Evolutionary conservation across 2,329 filamentous ascomycete genomes (phyloP).

Genomic region (Monilinia aucupariae): DNA sequence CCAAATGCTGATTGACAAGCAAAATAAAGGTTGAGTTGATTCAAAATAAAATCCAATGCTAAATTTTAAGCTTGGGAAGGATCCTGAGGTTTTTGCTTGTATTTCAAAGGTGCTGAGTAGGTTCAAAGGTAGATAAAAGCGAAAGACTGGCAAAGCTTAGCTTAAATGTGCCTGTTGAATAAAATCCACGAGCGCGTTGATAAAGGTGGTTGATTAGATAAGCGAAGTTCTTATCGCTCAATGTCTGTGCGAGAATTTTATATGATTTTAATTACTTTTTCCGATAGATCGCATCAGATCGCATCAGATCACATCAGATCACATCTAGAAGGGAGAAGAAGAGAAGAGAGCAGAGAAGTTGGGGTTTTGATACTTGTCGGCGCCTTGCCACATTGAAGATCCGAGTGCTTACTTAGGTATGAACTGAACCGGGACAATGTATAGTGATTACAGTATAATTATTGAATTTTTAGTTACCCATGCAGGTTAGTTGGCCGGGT

Average conservation of each 20-base stretch:
- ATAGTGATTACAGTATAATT: too few relatives aligned
- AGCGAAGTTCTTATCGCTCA: background rate
- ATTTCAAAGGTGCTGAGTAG: background rate
- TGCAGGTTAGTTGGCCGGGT: too few relatives aligned
- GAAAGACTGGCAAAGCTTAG: background rate
- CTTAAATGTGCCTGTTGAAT: background rate
- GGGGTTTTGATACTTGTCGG: too few relatives aligned
- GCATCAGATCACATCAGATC: too few relatives aligned
- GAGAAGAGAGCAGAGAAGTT: too few relatives aligned
- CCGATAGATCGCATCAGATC: too few relatives aligned
- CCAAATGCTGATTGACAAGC: slow-evolving; percentile 4
- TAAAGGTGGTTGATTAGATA: slow-evolving; percentile 8
- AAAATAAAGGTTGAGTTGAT: background rate
- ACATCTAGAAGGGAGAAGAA: too few relatives aligned
- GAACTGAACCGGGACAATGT: too few relatives aligned
- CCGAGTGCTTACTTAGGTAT: too few relatives aligned
- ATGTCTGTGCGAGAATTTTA: background rate
- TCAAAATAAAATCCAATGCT: background rate
- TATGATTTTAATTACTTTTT: background rate
- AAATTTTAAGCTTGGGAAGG: background rate
- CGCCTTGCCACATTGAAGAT: too few relatives aligned
- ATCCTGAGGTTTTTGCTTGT: slow-evolving; percentile 14
- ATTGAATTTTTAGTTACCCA: too few relatives aligned
- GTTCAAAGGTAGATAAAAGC: too few relatives aligned
- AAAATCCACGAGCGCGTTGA: background rate